Base-by-base conservation (phyloP, 768 basidiomycete species). In the Kwoniella botswanensis region DNA sequence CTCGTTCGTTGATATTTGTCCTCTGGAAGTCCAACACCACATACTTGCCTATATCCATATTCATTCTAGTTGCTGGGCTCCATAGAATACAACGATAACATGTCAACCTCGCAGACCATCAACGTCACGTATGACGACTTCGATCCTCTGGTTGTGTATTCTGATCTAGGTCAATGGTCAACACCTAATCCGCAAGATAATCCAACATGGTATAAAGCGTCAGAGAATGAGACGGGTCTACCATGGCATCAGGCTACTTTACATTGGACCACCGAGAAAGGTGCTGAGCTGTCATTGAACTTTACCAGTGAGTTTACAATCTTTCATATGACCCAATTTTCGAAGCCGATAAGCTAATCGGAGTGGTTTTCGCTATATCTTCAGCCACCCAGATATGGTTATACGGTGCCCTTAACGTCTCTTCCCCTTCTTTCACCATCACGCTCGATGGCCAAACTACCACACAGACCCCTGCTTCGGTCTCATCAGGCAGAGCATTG, bases 231-330 rank as follows among this genome's bases (percentile, higher is more conserved):
- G 26, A 79, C 79, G 1, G 77, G 76, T 1, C 67, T 74, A 26
- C 71, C 76, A 54, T 84, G 81, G 80, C 78, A 82, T 68, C 70
- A 84, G 61, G 83, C 80, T 1, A 84, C 83, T 1, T 80, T 81
- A 53, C 83, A 84, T 70, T 74, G 72, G 21, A 83, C 83, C 1
- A 75, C 64, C 0, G 69, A 74, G 2, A 61, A 58, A 3, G 77
- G 76, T 1, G 76, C 83, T 4, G 68, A 71, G 44, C 73, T 76
- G 21, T 68, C 65, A 1, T 73, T 84, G 63, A 83, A 84, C 72
- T 84, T 83, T 64, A 83, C 82, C 2, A 78, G 82, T 75, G 46
- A 63, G 76, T 64, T 56, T 63, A 15, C 9, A 2, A 52, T n/a
- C 35, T 35, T 3, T 35, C 35, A 35, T 35, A 35, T 35, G 35